Percentiles rank a stretch among this genome's conserved stretches.
These are phyloP conservation scores for Vigna trinervia DNA, from an alignment of 306 rosid species.

Conservation along the genomic window DNA sequence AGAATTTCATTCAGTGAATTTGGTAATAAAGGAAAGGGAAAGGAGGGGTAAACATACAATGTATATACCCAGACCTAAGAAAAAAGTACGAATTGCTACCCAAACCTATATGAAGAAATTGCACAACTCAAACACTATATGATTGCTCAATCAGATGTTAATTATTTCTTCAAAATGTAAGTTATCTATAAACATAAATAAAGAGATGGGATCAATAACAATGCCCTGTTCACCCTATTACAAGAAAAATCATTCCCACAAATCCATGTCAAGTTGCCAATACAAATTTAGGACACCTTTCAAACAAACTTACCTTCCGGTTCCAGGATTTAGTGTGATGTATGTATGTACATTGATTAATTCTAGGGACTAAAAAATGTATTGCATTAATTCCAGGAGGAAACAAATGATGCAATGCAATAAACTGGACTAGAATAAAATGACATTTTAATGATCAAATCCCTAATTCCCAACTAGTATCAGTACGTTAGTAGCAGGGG, in stretches of 20 bases:
- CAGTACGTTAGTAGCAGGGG: neutral
- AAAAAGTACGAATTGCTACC: slow-evolving; percentile 19
- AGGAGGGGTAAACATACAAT: slow-evolving; percentile 11
- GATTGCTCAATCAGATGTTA: slow-evolving; percentile 23
- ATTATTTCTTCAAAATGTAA: slow-evolving; percentile 8
- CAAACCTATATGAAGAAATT: slow-evolving; percentile 27
- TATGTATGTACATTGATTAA: neutral
- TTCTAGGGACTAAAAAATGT: neutral
- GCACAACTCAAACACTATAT: slow-evolving; percentile 32
- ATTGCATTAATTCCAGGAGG: neutral
- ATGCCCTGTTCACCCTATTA: neutral
- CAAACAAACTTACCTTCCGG: neutral
- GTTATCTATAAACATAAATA: neutral
- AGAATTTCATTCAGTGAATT: slow-evolving; percentile 24
- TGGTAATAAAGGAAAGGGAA: slow-evolving; percentile 15
- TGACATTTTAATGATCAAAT: neutral
- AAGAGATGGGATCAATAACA: slow-evolving; percentile 20
- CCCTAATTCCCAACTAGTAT: neutral
- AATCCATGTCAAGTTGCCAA: neutral
- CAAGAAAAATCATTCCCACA: neutral
- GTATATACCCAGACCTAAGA: slow-evolving; percentile 16
- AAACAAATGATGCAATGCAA: neutral
- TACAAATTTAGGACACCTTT: neutral
- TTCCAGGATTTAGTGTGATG: neutral
- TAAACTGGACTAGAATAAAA: neutral